Base-by-base conservation (phyloP, 176 grass and related monocot species). In the Carex scoparia region DNA sequence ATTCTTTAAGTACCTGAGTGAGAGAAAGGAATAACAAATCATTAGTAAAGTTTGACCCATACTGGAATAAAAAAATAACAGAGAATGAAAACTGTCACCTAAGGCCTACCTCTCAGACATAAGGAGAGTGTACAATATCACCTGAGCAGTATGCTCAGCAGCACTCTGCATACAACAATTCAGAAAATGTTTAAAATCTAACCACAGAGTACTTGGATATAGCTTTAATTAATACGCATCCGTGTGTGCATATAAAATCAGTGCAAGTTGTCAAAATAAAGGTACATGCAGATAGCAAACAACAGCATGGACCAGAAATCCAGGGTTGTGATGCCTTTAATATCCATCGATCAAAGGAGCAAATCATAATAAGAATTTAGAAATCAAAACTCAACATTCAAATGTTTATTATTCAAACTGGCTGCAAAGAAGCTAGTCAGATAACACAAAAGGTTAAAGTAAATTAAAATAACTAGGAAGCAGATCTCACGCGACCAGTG, bases 61-160 rank as follows among this genome's bases (percentile, higher is more conserved):
- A 14, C 74, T 57, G 2, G 53, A 65, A 77, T 46, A 62, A 66
- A 74, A 32, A 27, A 32, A 23, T 8, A 48, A 60, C 35, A 27
- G 28, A 56, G 7, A 84, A 65, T 69, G 7, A 46, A 79, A 68
- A n/a, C 83, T 68, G 31, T 51, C 30, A 69, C n/a, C 55, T 38
- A 33, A 19, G 33, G 46, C 66, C 76, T 91, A 94, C 95, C 95
- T 98, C 69, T 98, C 95, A 61, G 88, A 89, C 95, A 98, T 98
- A 85, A 98, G 84, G 53, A 98, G 87, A 19, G 91, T 93, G 64
- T 98, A 98, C 70, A 98, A 68, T 89, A 98, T 98, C 84, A 98
- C 91, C 76, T 98, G 95, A 5, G 95, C 91, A 69, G 85, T 55
- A 81, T 98, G 95, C 88, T 98, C 95, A 81, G 89, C 86, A 69